Evolutionary conservation across 805 yeast genomes (phyloP), one percentile per base, ranked within the genome.

Genomic region (Torulaspora maleeae): DNA sequence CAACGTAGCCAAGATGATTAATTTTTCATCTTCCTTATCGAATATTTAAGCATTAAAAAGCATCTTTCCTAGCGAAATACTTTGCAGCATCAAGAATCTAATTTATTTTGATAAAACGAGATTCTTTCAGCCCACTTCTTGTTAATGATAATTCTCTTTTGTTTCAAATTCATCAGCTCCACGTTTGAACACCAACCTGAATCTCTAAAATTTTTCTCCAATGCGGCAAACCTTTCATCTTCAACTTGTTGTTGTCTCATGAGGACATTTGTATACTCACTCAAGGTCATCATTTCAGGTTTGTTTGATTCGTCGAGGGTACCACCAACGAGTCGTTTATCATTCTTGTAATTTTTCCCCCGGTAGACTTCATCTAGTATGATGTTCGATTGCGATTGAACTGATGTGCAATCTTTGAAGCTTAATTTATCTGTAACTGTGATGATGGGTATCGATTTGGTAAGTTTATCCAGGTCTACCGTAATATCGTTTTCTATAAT

Each of bases 101-200:
- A 33, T 36, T 51, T 53, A 19, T 47, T 49, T 28, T 56, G 59
- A 37, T 61, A 61, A 45, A 47, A 56, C 2, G 58, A 54, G 12
- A 61, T 60, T 41, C 63, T 55, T 40, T 62, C 66, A 1, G 60
- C 62, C 67, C 67, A 62, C 43, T 56, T 56, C 41, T 54, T 58
- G 43, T 56, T 59, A n/a, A 58, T 55, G 5, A 58, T 43, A 7
- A 56, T 48, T 33, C 64, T 49, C 41, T 62, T 62, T 34, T 54
- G 56, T 39, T 55, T 54, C 35, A 62, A 37, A 27, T 51, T 47
- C 32, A 41, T 43, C 13, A 61, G 27, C 34, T 62, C 67, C 8
- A 51, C 52, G 4, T 49, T 44, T 4, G 66, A 61, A 38, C 61
- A 59, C 67, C 67, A 62, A 12, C 65, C 66, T 11, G 56, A 52